A percentile compares a stretch with the other conserved stretches of the same genome.
Conservation (phyloP, 495 filamentous ascomycete species). For the Zalerion maritima region DNA sequence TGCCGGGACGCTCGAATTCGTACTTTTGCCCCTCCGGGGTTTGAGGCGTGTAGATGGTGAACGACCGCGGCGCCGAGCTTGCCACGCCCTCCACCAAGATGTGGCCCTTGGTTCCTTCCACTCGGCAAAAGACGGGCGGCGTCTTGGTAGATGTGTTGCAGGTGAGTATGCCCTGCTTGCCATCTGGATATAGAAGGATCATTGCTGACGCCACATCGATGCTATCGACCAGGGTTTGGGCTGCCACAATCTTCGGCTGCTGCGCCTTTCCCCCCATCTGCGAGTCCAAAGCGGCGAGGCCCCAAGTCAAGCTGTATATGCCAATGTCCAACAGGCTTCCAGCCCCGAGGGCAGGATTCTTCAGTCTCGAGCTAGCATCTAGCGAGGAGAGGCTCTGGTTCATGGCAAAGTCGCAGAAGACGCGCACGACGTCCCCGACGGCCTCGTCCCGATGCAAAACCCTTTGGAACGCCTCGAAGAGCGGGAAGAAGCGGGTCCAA, state of each 20-base stretch:
- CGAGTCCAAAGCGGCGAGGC: conserved; percentile 51
- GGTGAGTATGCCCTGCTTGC: conserved; percentile 29
- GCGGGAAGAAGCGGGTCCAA: conserved; percentile 63
- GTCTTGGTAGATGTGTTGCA: conserved; percentile 24
- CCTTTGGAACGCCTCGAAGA: conserved; percentile 41
- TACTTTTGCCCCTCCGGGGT: conserved; percentile 22
- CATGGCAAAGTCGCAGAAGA: conserved; percentile 40
- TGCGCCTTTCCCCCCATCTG: conserved; percentile 3
- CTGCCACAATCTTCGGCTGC: conserved; percentile 35
- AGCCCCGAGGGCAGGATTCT: conserved; percentile 53
- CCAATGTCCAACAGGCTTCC: conserved; percentile 58
- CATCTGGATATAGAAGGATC: conserved; percentile 20
- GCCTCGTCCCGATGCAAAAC: conserved; percentile 37
- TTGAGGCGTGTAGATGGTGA: conserved; percentile 25
- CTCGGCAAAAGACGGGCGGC: conserved; percentile 18
- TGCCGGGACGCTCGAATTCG: conserved; percentile 36
- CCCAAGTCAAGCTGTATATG: conserved; percentile 60
- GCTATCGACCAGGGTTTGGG: conserved; percentile 45
- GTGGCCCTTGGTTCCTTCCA: conserved; percentile 55
- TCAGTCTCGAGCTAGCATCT: conserved; percentile 6
- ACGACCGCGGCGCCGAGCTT: conserved; percentile 36
- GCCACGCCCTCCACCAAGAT: conserved; percentile 45
- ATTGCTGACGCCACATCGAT: conserved; percentile 50
- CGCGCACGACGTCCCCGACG: conserved; percentile 49
- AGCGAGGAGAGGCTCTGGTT: conserved; percentile 8